Base-by-base conservation (phyloP, 2,329 filamentous ascomycete species). In the Lecanicillium sp. region DNA sequence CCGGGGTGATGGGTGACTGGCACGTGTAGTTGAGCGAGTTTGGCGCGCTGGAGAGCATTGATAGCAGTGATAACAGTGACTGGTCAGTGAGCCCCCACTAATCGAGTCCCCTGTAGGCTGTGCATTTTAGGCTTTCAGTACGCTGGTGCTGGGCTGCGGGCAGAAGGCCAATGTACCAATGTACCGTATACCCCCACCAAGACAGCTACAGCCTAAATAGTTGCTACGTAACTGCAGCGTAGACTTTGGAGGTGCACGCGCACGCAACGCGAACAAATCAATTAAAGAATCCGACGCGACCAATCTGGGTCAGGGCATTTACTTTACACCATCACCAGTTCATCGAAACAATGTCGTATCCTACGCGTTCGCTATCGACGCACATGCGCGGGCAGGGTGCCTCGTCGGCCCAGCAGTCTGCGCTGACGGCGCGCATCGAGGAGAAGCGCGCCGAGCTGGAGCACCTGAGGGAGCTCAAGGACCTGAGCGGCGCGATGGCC, bases 391-490 rank as follows among this genome's bases (percentile, higher is more conserved):
- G 82, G 56, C 71, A 78, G 29, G 66, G 70, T 20, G 61, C 58
- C 49, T 65, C 68, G 23, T 70, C 73, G 44, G 77, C 80, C 40
- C 84, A 87, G 64, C 86, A 86, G 1, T 79, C 86, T 1, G 78
- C 81, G 21, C 72, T 93, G 14, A 69, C 86, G 44, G 80, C 85
- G 37, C 84, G 87, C 54, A 89, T 94, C 62, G 82, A 86, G 54
- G 87, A 93, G 69, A 94, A 94, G 73, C 89, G 86, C 65, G 81
- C 83, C 46, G 88, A 94, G 65, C 75, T 94, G 5, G 85, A 90
- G 57, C 87, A 83, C 58, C 72, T 93, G 50, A 85, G 81, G 61
- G 83, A 93, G 63, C 69, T 94, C 44, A 79, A 86, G 56, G 84
- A 90, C 58, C 74, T 94, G 38, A 91, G 86, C 57, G 86, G 84